These are phyloP conservation scores for baker's yeast (Saccharomyces cerevisiae) DNA, from an alignment of 805 yeast species.

Conservation along the genomic window DNA sequence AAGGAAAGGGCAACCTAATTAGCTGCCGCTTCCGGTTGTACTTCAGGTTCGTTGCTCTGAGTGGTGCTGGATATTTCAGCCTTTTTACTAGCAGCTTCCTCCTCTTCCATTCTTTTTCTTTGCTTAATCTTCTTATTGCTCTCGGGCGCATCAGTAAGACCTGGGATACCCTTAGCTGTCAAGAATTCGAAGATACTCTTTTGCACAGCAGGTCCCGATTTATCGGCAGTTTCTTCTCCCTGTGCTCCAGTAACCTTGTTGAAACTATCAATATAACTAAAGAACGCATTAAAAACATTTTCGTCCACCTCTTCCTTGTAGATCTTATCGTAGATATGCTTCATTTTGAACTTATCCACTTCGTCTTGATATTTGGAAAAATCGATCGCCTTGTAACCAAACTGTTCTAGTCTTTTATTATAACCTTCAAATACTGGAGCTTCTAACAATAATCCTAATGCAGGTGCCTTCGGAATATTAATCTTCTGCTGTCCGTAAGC, in stretches of 20 bases:
- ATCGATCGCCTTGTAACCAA: conserved; percentile 70
- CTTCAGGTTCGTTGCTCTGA: neutral
- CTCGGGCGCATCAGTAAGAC: conserved; percentile 3
- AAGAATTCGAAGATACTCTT: conserved; percentile 35
- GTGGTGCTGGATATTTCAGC: neutral
- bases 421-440: conserved; percentile 86
- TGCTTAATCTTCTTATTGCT: neutral
- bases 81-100: conserved; percentile 12
- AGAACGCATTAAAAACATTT: conserved; percentile 83
- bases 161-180: conserved; percentile 36
- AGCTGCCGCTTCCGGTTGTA: neutral
- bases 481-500: conserved; percentile 69
- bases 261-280: conserved; percentile 80
- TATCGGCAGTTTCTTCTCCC: conserved; percentile 31
- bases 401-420: conserved; percentile 58
- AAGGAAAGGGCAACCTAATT: neutral
- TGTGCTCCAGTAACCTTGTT: conserved; percentile 45
- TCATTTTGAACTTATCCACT: conserved; percentile 81
- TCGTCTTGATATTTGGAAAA: conserved; percentile 57
- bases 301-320: conserved; percentile 84
- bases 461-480: conserved; percentile 96
- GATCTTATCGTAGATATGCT: conserved; percentile 83
- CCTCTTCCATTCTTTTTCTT: conserved; percentile 6
- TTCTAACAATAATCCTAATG: conserved; percentile 82
- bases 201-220: conserved; percentile 24